These are phyloP conservation scores for Lojkania enalia DNA, from an alignment of 2,329 filamentous ascomycete species.

Conservation along the genomic window DNA sequence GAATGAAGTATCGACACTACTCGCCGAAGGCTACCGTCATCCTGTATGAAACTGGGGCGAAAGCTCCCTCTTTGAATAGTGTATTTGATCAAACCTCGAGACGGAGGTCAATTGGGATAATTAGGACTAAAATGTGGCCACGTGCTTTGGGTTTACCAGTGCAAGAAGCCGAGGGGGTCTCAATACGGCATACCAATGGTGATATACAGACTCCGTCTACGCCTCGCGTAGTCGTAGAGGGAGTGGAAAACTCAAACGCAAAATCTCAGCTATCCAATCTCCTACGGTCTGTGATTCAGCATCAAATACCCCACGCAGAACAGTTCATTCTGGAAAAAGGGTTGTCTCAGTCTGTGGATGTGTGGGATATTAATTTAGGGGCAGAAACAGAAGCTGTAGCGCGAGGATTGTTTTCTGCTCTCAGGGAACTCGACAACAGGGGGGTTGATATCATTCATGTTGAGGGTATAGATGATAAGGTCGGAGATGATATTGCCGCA, in stretches of 20 bases:
- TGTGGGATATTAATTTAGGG: slow-evolving; percentile 75
- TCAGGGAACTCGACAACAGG: slow-evolving; percentile 80
- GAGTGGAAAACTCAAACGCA: not conserved
- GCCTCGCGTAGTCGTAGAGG: not conserved
- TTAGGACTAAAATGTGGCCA: slow-evolving; percentile 38
- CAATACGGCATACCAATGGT: slow-evolving; percentile 18
- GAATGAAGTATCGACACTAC: slow-evolving; percentile 99
- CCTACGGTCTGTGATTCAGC: slow-evolving; percentile 39
- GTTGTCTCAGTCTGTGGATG: slow-evolving; percentile 17
- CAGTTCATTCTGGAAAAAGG: slow-evolving; percentile 17
- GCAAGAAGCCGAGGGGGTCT: not conserved
- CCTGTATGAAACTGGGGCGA: slow-evolving; percentile 68
- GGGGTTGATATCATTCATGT: slow-evolving; percentile 84
- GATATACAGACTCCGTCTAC: no score
- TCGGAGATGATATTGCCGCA: slow-evolving; percentile 76
- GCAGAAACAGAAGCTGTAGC: slow-evolving; percentile 73
- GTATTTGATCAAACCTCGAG: slow-evolving; percentile 28
- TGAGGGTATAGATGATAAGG: slow-evolving; percentile 75
- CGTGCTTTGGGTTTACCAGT: slow-evolving; percentile 22
- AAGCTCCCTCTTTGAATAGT: slow-evolving; percentile 31
- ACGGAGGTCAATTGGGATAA: slow-evolving; percentile 43
- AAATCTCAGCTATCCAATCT: slow-evolving; percentile 31
- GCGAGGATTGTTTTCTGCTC: slow-evolving; percentile 81
- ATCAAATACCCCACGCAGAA: slow-evolving; percentile 36
- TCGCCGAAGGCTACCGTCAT: slow-evolving; percentile 86